phyloP scores from a whole-genome alignment of 2,329 filamentous ascomycete genomes.

The Bipolaris zeicola region DNA sequence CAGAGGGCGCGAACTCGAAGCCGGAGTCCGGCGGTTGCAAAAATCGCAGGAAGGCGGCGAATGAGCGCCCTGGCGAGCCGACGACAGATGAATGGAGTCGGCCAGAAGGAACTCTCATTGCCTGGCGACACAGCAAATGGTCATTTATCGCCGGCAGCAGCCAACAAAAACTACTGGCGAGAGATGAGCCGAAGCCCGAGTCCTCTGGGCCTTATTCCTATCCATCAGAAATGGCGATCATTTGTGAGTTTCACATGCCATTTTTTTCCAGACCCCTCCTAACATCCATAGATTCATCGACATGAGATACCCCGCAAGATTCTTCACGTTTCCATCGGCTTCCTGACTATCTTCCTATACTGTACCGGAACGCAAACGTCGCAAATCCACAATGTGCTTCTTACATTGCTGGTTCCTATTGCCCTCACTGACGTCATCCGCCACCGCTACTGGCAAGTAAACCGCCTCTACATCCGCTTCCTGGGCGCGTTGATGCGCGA shows the following conservation, averaged over 20 bases:
- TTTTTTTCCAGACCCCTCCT: conserved; percentile 7
- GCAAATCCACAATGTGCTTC: conserved; percentile 81
- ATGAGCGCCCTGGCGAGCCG: conserved; percentile 60
- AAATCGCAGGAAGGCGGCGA: conserved; percentile 48
- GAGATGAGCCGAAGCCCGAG: conserved; percentile 91
- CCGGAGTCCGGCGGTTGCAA: conserved; percentile 65
- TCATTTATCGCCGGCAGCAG: conserved; percentile 69
- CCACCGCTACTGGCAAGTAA: conserved; percentile 80
- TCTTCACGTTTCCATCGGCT: conserved; percentile 95
- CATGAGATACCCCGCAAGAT: conserved; percentile 95
- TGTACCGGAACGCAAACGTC: conserved; percentile 75
- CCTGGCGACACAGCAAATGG: conserved; percentile 62
- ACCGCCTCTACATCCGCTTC: conserved; percentile 81
- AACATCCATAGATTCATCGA: conserved; percentile 67
- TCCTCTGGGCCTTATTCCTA: conserved; percentile 90
- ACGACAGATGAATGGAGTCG: conserved; percentile 43
- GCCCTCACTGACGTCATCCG: conserved; percentile 80
- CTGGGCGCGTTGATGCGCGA: conserved; percentile 95
- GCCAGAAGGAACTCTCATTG: conserved; percentile 50
- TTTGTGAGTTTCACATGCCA: conserved; percentile 63
- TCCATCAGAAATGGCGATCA: conserved; percentile 87
- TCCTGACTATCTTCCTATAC: conserved; percentile 88
- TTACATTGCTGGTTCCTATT: conserved; percentile 82
- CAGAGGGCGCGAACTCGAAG: conserved; percentile 71
- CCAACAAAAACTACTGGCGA: conserved; percentile 76